Base-by-base conservation (phyloP, 2,329 filamentous ascomycete species). In the Trichophyton benhamiae region DNA sequence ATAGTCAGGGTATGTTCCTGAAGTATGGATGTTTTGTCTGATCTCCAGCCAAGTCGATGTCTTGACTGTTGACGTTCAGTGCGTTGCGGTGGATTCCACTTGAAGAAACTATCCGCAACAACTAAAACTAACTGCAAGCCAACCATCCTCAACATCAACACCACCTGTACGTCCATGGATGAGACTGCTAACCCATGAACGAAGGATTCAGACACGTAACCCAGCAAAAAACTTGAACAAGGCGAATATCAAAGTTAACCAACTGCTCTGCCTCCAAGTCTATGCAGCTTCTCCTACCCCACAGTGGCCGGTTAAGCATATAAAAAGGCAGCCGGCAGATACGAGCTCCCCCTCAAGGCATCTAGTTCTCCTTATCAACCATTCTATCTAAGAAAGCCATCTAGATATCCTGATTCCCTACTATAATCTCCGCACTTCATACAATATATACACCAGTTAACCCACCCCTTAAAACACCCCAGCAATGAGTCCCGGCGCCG, bases 401-500 rank as follows among this genome's bases (percentile, higher is more conserved):
- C 44, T 22, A 9, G 15, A 48, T 48, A 48, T 9, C 11, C 20
- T 11, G 5, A 48, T 20, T 9, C 17, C 8, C 8, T 20, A 3
- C n/a, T 3, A 20, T 20, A 22, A 11, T 8, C n/a, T 48, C 20
- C 11, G 6, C 6, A 8, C 27, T 1, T 30, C 6, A 30, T 30
- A 22, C 9, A 48, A 1, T 25, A 17, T 25, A 48, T 48, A 20
- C 17, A 20, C 17, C 44, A 1, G 5, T 48, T 48, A 48, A 9
- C 27, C 27, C 27, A 25, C 8, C 17, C 2, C 5, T 11, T 1
- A 17, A 25, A 48, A 30, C 6, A 30, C 1, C 27, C 27, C 22
- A 3, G 7, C 27, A 48, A 68, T 68, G 66, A 63, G 63, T n/a
- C 66, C 66, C 9, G 62, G 65, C 13, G 66, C 65, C 17, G 64